Percentiles rank a stretch among this genome's conserved stretches.
Conservation (phyloP, 2,329 filamentous ascomycete genomes). For the Beauveria medogensis region DNA sequence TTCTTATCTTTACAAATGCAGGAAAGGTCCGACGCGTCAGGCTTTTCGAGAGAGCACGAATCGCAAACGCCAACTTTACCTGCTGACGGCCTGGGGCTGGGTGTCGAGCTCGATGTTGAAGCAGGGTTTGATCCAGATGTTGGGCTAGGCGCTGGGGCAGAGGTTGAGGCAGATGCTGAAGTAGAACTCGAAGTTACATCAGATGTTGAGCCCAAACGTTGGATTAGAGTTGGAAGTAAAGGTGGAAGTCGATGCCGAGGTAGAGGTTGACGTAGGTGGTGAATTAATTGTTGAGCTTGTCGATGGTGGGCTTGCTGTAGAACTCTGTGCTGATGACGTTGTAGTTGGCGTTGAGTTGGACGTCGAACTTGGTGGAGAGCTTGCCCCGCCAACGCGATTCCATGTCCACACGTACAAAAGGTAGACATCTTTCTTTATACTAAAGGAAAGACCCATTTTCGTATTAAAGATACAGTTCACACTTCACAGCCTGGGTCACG, state of each 20-base stretch:
- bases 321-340: neutral
- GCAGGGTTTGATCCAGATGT: neutral
- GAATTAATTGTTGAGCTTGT: neutral
- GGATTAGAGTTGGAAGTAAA: neutral
- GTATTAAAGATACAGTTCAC: neutral
- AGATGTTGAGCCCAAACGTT: neutral
- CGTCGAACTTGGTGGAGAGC: too few relatives aligned
- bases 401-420: neutral
- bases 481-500: too few relatives aligned
- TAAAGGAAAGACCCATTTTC: neutral
- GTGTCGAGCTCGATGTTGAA: too few relatives aligned
- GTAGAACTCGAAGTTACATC: neutral
- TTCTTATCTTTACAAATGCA: neutral
- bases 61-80: too few relatives aligned
- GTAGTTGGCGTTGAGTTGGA: too few relatives aligned
- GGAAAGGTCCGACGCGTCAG: too few relatives aligned
- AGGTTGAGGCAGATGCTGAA: neutral
- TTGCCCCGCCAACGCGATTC: neutral
- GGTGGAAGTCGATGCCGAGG: neutral
- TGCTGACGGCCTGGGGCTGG: too few relatives aligned
- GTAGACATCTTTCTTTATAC: neutral
- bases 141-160: neutral
- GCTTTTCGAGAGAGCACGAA: too few relatives aligned
- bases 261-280: neutral
- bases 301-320: neutral